phyloP scores from a whole-genome alignment of 768 basidiomycete genomes.

The Lyophyllum semitale region DNA sequence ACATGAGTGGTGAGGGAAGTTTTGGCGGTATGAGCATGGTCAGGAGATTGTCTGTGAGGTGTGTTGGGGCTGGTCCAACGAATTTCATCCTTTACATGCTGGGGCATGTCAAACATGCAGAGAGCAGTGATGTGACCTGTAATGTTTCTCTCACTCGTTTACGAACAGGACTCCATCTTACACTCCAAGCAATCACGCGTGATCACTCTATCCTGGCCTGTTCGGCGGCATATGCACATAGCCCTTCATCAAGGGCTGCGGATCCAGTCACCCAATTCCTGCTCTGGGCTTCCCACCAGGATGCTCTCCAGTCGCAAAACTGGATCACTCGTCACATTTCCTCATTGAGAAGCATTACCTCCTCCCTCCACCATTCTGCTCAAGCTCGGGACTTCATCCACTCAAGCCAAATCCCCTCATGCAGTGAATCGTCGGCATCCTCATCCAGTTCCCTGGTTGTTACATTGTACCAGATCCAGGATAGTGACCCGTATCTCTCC shows the following conservation, averaged over 20 bases:
- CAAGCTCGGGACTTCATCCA: conserved; percentile 24
- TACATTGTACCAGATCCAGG: conserved; percentile 21
- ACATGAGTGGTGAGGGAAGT: too few relatives aligned
- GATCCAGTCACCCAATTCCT: background rate
- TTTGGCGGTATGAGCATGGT: too few relatives aligned
- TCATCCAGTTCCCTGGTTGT: background rate
- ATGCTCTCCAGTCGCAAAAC: conserved; percentile 18
- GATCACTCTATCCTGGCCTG: conserved; percentile 1
- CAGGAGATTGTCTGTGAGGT: background rate
- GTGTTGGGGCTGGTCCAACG: background rate
- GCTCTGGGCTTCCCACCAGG: conserved; percentile 12
- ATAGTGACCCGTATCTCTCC: conserved; percentile 1
- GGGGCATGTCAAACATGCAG: background rate
- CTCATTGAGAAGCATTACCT: conserved; percentile 22
- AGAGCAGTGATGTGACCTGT: background rate
- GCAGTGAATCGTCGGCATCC: background rate
- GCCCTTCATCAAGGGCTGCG: background rate
- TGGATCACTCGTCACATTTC: conserved; percentile 26
- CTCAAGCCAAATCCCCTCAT: conserved; percentile 20
- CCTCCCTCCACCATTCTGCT: too few relatives aligned
- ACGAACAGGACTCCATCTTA: too few relatives aligned
- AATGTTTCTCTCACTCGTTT: too few relatives aligned
- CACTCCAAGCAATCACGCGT: too few relatives aligned
- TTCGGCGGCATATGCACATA: conserved; percentile 5
- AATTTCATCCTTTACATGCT: background rate